Evolutionary conservation across 805 yeast genomes (phyloP).

Genomic region (Spathaspora boniae): DNA sequence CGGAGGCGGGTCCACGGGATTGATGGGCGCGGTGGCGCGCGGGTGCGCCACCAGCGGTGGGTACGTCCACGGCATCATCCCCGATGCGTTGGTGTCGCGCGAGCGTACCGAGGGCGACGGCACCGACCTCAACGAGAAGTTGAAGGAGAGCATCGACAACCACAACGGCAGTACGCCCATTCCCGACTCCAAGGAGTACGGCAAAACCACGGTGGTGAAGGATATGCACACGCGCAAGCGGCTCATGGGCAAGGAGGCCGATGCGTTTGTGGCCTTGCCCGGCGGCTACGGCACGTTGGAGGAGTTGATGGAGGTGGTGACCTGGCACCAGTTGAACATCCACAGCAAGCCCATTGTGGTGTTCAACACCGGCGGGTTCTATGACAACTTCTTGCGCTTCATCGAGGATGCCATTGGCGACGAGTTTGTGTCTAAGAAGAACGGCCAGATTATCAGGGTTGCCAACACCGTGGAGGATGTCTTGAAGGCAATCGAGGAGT

Average conservation of each 20-base stretch:
- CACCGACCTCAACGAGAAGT: constrained; percentile 41
- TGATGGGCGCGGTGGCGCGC: constrained; percentile 75
- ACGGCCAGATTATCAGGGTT: constrained; percentile 64
- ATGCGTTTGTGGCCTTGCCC: constrained; percentile 84
- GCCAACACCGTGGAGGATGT: constrained; percentile 71
- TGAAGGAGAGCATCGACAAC: constrained; percentile 52
- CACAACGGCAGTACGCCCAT: constrained; percentile 67
- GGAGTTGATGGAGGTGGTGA: constrained; percentile 84
- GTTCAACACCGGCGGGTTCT: constrained; percentile 77
- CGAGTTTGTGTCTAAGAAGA: constrained; percentile 67
- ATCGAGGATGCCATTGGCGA: constrained; percentile 53
- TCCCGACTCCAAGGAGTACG: constrained; percentile 58
- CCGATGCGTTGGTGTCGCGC: constrained; percentile 72
- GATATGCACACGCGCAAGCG: constrained; percentile 91
- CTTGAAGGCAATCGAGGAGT: constrained; percentile 54
- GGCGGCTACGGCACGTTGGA: constrained; percentile 92
- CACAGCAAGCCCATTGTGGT: constrained; percentile 78
- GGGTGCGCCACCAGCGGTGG: constrained; percentile 58
- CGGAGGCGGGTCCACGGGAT: constrained; percentile 87
- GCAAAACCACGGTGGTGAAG: constrained; percentile 73
- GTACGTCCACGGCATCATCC: constrained; percentile 80
- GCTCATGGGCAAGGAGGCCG: constrained; percentile 82
- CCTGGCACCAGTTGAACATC: constrained; percentile 88
- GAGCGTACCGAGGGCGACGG: constrained; percentile 50
- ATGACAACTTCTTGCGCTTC: constrained; percentile 63